These are phyloP conservation scores for Aspergillus eucalypticola DNA, from an alignment of 2,329 filamentous ascomycete species.

Conservation along the genomic window DNA sequence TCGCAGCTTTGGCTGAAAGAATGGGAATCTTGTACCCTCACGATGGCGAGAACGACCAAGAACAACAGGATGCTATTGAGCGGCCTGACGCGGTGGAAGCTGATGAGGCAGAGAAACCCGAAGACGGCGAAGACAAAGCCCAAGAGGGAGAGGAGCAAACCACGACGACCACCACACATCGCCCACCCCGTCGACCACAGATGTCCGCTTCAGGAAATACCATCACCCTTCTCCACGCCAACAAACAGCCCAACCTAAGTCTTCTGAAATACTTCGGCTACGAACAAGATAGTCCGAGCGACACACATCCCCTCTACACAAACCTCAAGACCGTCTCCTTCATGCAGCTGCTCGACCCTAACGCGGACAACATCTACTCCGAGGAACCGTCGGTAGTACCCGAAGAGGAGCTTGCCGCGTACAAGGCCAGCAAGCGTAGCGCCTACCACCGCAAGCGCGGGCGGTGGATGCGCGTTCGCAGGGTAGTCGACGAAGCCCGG, in stretches of 20 bases:
- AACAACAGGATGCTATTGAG: background rate
- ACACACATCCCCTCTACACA: conserved; percentile 74
- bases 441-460: conserved; percentile 87
- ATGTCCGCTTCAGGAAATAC: conserved; percentile 58
- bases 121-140: conserved; percentile 19
- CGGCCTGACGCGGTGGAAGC: background rate
- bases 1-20: conserved; percentile 81
- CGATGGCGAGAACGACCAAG: conserved; percentile 19
- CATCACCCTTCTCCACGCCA: conserved; percentile 57
- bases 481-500: conserved; percentile 73
- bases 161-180: background rate
- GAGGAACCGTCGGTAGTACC: conserved; percentile 62
- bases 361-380: conserved; percentile 71
- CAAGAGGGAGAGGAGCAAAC: conserved; percentile 24
- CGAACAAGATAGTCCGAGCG: conserved; percentile 65
- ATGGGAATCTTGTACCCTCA: conserved; percentile 74
- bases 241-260: conserved; percentile 83
- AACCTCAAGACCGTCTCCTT: conserved; percentile 85
- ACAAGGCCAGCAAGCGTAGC: conserved; percentile 80
- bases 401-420: conserved; percentile 62
- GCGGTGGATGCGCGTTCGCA: conserved; percentile 71
- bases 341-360: conserved; percentile 83
- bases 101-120: conserved; percentile 24
- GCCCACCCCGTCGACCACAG: conserved; percentile 23
- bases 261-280: conserved; percentile 88